Evolutionary conservation across 371 early-diverging fungal species (phyloP).

Genomic region (Paraphysoderma sedebokerense): DNA sequence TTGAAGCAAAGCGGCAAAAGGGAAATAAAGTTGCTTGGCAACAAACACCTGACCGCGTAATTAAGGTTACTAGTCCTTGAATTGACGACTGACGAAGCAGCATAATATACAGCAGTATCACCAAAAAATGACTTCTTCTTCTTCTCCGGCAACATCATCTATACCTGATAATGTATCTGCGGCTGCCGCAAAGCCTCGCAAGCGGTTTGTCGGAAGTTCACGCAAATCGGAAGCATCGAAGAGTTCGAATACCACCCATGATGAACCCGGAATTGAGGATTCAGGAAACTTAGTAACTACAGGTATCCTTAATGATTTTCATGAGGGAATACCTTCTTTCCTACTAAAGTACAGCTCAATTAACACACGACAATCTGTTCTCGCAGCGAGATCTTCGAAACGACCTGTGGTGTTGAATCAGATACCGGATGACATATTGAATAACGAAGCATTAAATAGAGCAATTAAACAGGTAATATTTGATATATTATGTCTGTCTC

Average conservation of each 20-base stretch:
- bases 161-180: neutral
- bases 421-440: conserved; percentile 68
- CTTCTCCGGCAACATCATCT: too few species aligned
- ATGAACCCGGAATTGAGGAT: conserved; percentile 23
- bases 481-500: neutral
- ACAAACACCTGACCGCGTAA: too few species aligned
- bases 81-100: too few species aligned
- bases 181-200: conserved; percentile 22
- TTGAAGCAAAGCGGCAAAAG: too few species aligned
- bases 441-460: conserved; percentile 54
- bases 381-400: conserved; percentile 3
- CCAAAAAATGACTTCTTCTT: too few species aligned
- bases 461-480: conserved; percentile 48
- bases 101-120: too few species aligned
- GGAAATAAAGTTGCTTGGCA: too few species aligned
- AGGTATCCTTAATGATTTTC: conserved; percentile 10
- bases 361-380: neutral
- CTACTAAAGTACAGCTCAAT: neutral
- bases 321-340: neutral
- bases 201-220: conserved; percentile 41
- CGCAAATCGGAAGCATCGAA: conserved; percentile 13
- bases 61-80: too few species aligned
- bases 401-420: conserved; percentile 7
- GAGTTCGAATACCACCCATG: neutral
- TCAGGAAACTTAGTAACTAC: conserved; percentile 31